These are phyloP conservation scores for Thermochaetoides thermophila DNA, from an alignment of 495 filamentous ascomycete species.

Conservation along the genomic window DNA sequence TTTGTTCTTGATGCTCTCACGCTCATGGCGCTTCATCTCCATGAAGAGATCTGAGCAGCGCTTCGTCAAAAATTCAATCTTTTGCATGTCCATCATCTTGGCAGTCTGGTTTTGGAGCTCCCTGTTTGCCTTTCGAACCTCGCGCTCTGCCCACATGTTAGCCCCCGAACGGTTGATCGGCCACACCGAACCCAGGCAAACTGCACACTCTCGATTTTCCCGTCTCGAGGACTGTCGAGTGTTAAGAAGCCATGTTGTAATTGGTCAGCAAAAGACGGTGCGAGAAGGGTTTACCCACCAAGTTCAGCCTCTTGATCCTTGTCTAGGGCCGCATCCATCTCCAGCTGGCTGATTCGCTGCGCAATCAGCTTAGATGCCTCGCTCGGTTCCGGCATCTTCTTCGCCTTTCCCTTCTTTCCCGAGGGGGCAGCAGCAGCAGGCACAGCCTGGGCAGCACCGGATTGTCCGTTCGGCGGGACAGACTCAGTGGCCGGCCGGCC, in stretches of 20 bases:
- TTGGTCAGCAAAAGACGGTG: background rate
- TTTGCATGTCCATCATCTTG: constrained; percentile 55
- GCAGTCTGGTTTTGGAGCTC: constrained; percentile 70
- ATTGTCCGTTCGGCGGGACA: constrained; percentile 21
- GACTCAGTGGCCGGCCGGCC: constrained; percentile 10
- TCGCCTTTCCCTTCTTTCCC: constrained; percentile 52
- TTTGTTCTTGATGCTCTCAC: constrained; percentile 87
- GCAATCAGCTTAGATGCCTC: constrained; percentile 83
- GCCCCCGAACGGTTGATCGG: too few species aligned
- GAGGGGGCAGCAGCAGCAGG: constrained; percentile 25
- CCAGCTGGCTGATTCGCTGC: constrained; percentile 88
- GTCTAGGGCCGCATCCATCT: constrained; percentile 80
- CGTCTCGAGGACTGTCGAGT: too few species aligned
- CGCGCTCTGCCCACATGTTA: constrained; percentile 37
- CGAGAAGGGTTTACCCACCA: constrained; percentile 48
- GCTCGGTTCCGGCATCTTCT: constrained; percentile 60
- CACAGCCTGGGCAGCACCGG: constrained; percentile 22
- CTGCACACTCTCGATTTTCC: too few species aligned
- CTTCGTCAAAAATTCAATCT: constrained; percentile 77
- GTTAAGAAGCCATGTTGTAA: too few species aligned
- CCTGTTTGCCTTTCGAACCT: constrained; percentile 84
- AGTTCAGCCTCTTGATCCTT: constrained; percentile 95
- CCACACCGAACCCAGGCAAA: too few species aligned
- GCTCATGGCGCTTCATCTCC: constrained; percentile 88
- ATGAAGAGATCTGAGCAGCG: constrained; percentile 81